Conservation (phyloP, 495 filamentous ascomycete genomes). For the Tuber magnatum region DNA sequence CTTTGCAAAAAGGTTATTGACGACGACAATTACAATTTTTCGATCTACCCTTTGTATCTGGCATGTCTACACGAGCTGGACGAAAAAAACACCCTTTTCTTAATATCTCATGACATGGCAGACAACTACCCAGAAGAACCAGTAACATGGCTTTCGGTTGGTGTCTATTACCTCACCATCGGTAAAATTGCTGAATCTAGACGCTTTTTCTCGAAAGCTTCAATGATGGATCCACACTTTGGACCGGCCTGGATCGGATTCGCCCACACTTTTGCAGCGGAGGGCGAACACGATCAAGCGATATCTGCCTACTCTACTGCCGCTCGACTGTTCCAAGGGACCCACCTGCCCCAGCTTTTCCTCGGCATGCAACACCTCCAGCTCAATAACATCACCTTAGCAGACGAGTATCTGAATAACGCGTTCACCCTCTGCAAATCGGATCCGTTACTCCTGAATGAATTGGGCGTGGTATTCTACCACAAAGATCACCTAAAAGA, state of each 20-base stretch:
- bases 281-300: slow-evolving; percentile 97
- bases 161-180: slow-evolving; percentile 87
- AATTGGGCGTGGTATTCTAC: slow-evolving; percentile 89
- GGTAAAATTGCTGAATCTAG: slow-evolving; percentile 86
- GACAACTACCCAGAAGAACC: slow-evolving; percentile 87
- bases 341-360: slow-evolving; percentile 92
- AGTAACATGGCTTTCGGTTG: slow-evolving; percentile 85
- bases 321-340: slow-evolving; percentile 90
- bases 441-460: slow-evolving; percentile 88
- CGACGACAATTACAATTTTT: slow-evolving; percentile 78
- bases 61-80: slow-evolving; percentile 84
- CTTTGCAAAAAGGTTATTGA: slow-evolving; percentile 76
- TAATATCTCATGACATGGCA: slow-evolving; percentile 88
- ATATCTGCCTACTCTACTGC: slow-evolving; percentile 97
- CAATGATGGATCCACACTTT: slow-evolving; percentile 94
- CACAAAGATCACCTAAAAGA: slow-evolving; percentile 74
- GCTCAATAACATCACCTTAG: slow-evolving; percentile 86
- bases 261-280: slow-evolving; percentile 99
- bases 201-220: slow-evolving; percentile 92
- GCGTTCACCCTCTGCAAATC: slow-evolving; percentile 68
- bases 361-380: slow-evolving; percentile 97
- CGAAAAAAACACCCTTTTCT: slow-evolving; percentile 78
- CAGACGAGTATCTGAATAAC: slow-evolving; percentile 89
- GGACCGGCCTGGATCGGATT: slow-evolving; percentile 99
- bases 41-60: slow-evolving; percentile 80